Percentiles rank a stretch among this genome's conserved stretches.
phyloP scores from a whole-genome alignment of 2,329 filamentous ascomycete genomes.

The Colletotrichum somersetense region DNA sequence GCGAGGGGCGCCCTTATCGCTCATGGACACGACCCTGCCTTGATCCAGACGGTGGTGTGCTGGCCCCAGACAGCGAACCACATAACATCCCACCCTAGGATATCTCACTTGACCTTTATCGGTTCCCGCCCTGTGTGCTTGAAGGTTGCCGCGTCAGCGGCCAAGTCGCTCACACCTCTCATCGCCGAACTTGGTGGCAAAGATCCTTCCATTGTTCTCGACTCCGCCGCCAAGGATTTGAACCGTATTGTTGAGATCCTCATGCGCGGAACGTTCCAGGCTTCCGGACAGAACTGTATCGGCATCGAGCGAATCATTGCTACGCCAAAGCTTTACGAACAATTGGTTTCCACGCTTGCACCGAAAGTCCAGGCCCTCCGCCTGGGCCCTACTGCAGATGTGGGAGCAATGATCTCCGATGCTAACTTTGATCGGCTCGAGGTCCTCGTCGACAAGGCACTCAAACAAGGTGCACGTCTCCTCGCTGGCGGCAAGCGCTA shows the following conservation, averaged over 20 bases:
- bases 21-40: conserved; percentile 83
- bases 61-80: conserved; percentile 86
- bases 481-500: conserved; percentile 82
- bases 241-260: conserved; percentile 83
- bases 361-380: conserved; percentile 81
- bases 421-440: conserved; percentile 83
- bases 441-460: conserved; percentile 80
- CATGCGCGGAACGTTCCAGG: conserved; percentile 94
- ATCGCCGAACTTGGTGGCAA: conserved; percentile 95
- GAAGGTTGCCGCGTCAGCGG: conserved; percentile 87
- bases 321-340: conserved; percentile 79
- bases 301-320: conserved; percentile 95
- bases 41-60: conserved; percentile 89
- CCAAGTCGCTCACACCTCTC: conserved; percentile 87
- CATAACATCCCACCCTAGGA: conserved; percentile 85
- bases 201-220: conserved; percentile 90
- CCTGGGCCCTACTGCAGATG: conserved; percentile 82
- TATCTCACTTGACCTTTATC: conserved; percentile 95
- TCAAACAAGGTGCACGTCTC: conserved; percentile 82
- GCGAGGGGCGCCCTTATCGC: conserved; percentile 82
- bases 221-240: conserved; percentile 77
- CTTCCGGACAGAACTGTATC: conserved; percentile 96
- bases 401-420: conserved; percentile 91
- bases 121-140: conserved; percentile 89
- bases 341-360: conserved; percentile 76